These are phyloP conservation scores for Ceratocystis papillata DNA, from an alignment of 2,329 filamentous ascomycete species.

Conservation along the genomic window DNA sequence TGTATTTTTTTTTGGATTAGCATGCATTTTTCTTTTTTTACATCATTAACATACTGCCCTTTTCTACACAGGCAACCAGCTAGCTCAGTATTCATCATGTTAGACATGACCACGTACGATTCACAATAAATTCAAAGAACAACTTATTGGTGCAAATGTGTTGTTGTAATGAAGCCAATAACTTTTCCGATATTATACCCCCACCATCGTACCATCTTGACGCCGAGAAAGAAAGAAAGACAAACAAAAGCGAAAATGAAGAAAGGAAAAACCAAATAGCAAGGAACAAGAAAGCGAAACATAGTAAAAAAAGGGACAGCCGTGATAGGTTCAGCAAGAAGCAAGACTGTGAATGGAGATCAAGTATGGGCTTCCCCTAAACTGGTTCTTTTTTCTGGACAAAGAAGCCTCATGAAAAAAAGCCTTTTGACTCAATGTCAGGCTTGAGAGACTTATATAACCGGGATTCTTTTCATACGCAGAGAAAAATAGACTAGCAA, in stretches of 20 bases:
- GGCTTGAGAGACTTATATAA: neutral
- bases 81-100: neutral
- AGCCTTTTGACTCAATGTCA: neutral
- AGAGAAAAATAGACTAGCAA: neutral
- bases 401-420: neutral
- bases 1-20: conserved; percentile 25
- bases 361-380: neutral
- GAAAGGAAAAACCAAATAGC: conserved; percentile 19
- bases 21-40: neutral
- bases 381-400: neutral
- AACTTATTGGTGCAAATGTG: neutral
- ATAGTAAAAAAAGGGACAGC: neutral
- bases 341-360: neutral
- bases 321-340: neutral
- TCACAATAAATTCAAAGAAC: neutral
- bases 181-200: conserved; percentile 14
- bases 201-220: conserved; percentile 14
- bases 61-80: neutral
- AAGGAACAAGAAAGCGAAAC: neutral
- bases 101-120: neutral
- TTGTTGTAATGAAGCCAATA: conserved; percentile 13
- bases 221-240: conserved; percentile 10
- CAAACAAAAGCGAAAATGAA: conserved; percentile 2
- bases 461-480: neutral
- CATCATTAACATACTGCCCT: neutral